phyloP scores from a whole-genome alignment of 768 basidiomycete species.

The Auriculariales sp. region DNA sequence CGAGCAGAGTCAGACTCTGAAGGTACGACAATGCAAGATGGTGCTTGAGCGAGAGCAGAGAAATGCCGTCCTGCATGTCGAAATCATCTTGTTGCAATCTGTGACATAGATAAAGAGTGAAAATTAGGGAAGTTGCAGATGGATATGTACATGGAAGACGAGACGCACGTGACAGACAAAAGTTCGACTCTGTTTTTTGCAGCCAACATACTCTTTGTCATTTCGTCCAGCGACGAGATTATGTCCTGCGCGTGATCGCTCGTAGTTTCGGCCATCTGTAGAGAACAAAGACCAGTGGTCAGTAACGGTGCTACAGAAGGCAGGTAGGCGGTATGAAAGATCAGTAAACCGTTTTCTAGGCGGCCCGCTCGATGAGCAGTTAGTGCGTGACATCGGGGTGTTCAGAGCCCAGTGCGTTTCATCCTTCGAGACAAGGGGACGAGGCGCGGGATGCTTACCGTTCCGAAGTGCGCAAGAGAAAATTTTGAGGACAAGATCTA shows the following conservation, averaged over 20 bases:
- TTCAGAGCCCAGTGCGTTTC: constrained; percentile 57
- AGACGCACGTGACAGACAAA: constrained; percentile 38
- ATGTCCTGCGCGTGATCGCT: constrained; percentile 12
- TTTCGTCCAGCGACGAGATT: constrained; percentile 29
- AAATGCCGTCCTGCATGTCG: constrained; percentile 68
- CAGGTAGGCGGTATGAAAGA: constrained; percentile 7
- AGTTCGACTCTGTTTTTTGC: constrained; percentile 40
- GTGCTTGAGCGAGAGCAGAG: constrained; percentile 79
- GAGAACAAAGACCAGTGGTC: neutral
- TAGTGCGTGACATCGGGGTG: constrained; percentile 35
- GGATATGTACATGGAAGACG: neutral
- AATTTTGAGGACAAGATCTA: too few relatives aligned
- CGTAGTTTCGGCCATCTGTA: neutral
- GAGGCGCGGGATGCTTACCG: too few relatives aligned
- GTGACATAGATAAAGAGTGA: neutral
- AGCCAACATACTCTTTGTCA: constrained; percentile 48
- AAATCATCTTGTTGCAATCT: constrained; percentile 23
- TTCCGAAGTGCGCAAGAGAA: too few relatives aligned
- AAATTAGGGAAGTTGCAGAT: neutral
- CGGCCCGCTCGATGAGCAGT: constrained; percentile 35
- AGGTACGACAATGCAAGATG: constrained; percentile 73
- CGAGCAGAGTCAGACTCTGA: constrained; percentile 64
- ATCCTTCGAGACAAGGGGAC: too few relatives aligned
- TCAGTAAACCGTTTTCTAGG: constrained; percentile 57
- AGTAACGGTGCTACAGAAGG: constrained; percentile 1